phyloP scores from a whole-genome alignment of 1,139 yeast species.

The Sugiyamaella xylanicola region DNA sequence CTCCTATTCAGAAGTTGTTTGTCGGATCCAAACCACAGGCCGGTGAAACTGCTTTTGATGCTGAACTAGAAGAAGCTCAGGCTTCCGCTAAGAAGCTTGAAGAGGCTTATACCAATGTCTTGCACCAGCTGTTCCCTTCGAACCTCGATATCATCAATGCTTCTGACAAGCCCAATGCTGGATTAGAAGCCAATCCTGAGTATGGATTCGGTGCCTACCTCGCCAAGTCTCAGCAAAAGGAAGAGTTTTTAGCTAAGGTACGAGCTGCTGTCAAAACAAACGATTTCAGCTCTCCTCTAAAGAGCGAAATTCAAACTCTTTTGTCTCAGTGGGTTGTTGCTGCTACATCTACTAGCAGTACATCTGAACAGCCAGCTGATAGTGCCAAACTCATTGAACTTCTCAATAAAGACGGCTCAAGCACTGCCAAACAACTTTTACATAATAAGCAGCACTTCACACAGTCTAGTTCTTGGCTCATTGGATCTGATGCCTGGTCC shows the following conservation, averaged over 20 bases:
- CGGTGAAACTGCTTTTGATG: conserved; percentile 28
- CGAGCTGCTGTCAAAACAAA: conserved; percentile 53
- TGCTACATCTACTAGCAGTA: conserved; percentile 35
- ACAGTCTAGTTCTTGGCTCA: conserved; percentile 67
- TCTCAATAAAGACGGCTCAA: conserved; percentile 44
- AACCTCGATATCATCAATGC: conserved; percentile 62
- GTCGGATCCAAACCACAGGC: conserved; percentile 49
- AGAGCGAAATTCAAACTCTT: conserved; percentile 54
- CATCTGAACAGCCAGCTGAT: conserved; percentile 31
- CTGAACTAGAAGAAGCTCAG: conserved; percentile 42
- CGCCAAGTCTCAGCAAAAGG: conserved; percentile 51
- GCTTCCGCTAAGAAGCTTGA: conserved; percentile 59
- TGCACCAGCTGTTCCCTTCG: conserved; percentile 62
- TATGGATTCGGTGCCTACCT: conserved; percentile 82
- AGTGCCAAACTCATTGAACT: conserved; percentile 45
- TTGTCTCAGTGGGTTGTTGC: conserved; percentile 68
- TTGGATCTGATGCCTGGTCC: conserved; percentile 96
- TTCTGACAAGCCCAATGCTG: conserved; percentile 49
- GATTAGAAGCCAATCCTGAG: conserved; percentile 62
- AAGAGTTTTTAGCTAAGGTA: conserved; percentile 53
- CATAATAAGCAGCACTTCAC: conserved; percentile 50
- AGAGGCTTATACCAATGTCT: conserved; percentile 74
- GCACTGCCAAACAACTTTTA: conserved; percentile 52
- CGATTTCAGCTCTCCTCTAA: conserved; percentile 51
- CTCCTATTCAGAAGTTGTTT: conserved; percentile 65